A percentile compares a stretch with the other conserved stretches of the same genome.
phyloP scores from a whole-genome alignment of 345 rosid species.

The Eucalyptus sideroxylon region DNA sequence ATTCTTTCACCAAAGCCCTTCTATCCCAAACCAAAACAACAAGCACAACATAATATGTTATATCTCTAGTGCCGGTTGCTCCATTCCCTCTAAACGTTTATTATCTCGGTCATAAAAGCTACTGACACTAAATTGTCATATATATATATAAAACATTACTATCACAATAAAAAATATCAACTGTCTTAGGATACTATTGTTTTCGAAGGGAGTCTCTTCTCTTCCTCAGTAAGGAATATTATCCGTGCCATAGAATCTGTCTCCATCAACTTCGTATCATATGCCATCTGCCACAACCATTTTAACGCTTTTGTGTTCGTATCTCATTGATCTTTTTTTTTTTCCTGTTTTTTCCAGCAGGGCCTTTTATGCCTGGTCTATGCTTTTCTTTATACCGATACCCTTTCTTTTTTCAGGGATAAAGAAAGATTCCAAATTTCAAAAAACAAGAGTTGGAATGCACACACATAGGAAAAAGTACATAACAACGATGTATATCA shows the following conservation, averaged over 20 bases:
- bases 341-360: background rate
- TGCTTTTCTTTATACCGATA: background rate
- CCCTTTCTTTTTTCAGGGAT: background rate
- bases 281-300: background rate
- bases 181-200: background rate
- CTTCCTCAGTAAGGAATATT: background rate
- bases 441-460: background rate
- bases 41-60: background rate
- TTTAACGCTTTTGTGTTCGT: background rate
- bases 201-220: background rate
- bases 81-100: background rate
- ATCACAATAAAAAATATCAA: background rate
- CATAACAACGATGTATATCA: background rate
- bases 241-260: background rate
- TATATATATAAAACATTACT: background rate
- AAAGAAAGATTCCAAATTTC: background rate
- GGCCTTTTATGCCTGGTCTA: background rate
- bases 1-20: background rate
- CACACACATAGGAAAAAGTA: background rate
- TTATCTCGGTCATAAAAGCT: background rate
- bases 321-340: background rate
- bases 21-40: background rate
- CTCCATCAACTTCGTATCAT: background rate
- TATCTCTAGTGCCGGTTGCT: background rate
- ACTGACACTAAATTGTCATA: background rate